phyloP scores from a whole-genome alignment of 2,329 filamentous ascomycete species.

The Apiospora pterosperma region DNA sequence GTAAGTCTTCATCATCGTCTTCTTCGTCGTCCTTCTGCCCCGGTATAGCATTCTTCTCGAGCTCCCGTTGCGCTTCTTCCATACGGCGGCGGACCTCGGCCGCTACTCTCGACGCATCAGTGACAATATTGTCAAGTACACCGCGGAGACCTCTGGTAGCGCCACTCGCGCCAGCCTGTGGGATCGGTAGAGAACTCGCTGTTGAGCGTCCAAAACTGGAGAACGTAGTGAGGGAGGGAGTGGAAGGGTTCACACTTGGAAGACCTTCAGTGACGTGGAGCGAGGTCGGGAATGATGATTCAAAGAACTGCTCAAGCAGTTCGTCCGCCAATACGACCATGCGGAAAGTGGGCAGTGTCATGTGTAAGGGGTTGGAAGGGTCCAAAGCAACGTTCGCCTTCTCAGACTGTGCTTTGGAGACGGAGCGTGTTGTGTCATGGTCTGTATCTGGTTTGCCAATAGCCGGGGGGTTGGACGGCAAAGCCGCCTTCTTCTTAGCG shows the following conservation, averaged over 20 bases:
- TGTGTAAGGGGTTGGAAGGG: constrained; percentile 88
- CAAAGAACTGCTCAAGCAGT: constrained; percentile 93
- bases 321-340: constrained; percentile 98
- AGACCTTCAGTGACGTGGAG: constrained; percentile 79
- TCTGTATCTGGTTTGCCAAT: constrained; percentile 22
- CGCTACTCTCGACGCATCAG: constrained; percentile 93
- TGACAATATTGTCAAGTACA: constrained; percentile 95
- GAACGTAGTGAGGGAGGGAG: constrained; percentile 80
- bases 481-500: constrained; percentile 39
- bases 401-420: constrained; percentile 66
- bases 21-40: constrained; percentile 64
- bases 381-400: constrained; percentile 88
- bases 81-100: constrained; percentile 87
- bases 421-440: constrained; percentile 28
- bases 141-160: constrained; percentile 76
- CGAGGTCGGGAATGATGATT: constrained; percentile 88
- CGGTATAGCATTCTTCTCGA: constrained; percentile 77
- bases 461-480: constrained; percentile 31
- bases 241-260: constrained; percentile 36
- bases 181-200: constrained; percentile 33
- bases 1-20: constrained; percentile 62
- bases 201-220: constrained; percentile 55
- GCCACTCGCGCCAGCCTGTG: constrained; percentile 37
- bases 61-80: constrained; percentile 90
- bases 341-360: constrained; percentile 94